Evolutionary conservation across 2,329 filamentous ascomycete genomes (phyloP), one percentile per base, ranked within the genome.

Genomic region (Microdochium nivale): DNA sequence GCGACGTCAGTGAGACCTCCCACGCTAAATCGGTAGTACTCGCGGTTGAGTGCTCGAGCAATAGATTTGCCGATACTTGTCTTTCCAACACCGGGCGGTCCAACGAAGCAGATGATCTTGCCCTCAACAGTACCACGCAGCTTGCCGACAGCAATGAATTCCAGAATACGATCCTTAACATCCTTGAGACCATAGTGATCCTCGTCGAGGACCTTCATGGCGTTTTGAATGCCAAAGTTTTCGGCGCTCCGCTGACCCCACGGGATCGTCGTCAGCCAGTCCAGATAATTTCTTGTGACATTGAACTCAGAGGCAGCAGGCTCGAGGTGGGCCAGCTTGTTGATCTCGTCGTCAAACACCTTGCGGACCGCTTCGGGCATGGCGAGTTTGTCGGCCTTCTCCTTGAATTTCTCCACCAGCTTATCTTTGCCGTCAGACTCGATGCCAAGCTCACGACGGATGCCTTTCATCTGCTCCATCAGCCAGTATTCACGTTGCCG

Each of bases 401-500:
- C 91, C 70, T 90, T 94, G 76, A 99, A 99, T 67, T 88, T 95
- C 68, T 97, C 94, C 1, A 99, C 88, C 13, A 99, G 78, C 72
- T 97, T 97, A 64, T 99, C 94, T 71, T 97, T 99, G 57, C 95
- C 94, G 64, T 99, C 94, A 5, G 90, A 95, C 67, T 99, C 95
- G 50, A 99, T 89, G 23, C 95, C 94, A 48, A 99, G 81, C 70
- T 99, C 94, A 53, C 94, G 82, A 53, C 90, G 87, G 64, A 99
- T 99, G 25, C 91, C 94, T 75, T 97, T 97, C 91, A 99, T 96
- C 68, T 99, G 95, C 70, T 99, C 94, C 90, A 96, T 95, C 47
- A 99, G 75, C 88, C 90, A 97, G 72, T 97, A 99, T 66, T 99
- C 94, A 50, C 94, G 84, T 67, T 99, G 94, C 27, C 92, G 86